Percentiles rank a stretch among this genome's conserved stretches.
Conservation (phyloP, 768 basidiomycete genomes). For the Calocybe indica region DNA sequence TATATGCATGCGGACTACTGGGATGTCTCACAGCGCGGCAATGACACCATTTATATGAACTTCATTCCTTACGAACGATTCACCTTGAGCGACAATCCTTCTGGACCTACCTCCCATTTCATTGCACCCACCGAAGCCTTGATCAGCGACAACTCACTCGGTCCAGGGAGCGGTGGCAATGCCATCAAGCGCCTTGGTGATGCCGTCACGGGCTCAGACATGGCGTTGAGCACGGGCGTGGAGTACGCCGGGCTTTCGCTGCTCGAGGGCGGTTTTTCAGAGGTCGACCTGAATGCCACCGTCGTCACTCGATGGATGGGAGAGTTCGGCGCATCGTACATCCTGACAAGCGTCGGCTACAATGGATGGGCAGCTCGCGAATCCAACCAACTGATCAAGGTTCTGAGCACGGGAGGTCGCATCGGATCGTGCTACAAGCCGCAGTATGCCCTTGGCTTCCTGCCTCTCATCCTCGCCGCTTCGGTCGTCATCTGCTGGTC, state of each 20-base stretch:
- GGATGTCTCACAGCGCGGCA: background rate
- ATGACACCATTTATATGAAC: background rate
- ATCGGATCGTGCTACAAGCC: background rate
- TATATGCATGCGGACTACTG: constrained; percentile 5
- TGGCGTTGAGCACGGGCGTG: background rate
- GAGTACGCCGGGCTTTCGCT: background rate
- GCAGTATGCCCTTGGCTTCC: background rate
- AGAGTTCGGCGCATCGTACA: background rate
- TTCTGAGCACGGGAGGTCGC: background rate
- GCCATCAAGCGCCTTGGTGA: background rate
- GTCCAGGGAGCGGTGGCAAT: constrained; percentile 8
- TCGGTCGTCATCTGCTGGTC: background rate
- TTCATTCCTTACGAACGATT: constrained; percentile 7
- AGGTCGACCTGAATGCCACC: background rate
- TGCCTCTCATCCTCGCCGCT: background rate
- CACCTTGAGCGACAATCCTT: constrained; percentile 5
- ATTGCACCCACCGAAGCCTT: background rate
- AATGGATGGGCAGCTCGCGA: background rate
- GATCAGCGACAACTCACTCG: background rate
- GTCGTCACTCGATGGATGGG: background rate
- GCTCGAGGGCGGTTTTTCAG: background rate
- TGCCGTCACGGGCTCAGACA: background rate
- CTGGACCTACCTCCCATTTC: constrained; percentile 5
- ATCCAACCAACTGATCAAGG: background rate
- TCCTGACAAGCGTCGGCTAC: background rate